Evolutionary conservation across 2,329 filamentous ascomycete species (phyloP).

Genomic region (Fusarium sp.): DNA sequence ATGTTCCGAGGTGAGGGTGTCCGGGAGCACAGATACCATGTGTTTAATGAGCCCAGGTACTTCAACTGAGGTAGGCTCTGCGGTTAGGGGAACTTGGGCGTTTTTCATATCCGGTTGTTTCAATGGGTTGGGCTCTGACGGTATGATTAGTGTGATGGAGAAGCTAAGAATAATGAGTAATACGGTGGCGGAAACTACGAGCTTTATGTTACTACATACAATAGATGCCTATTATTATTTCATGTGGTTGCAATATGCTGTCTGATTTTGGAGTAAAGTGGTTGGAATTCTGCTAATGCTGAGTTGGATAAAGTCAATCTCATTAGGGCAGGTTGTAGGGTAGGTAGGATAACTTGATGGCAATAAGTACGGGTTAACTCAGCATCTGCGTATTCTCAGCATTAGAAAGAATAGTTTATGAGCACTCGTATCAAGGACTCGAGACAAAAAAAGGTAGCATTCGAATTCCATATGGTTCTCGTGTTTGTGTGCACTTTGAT

Average conservation of each 20-base stretch:
- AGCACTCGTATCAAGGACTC: neutral
- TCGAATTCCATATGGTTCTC: constrained; percentile 5
- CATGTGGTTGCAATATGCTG: neutral
- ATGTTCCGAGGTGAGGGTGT: constrained; percentile 88
- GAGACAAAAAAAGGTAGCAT: neutral
- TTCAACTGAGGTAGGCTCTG: constrained; percentile 47
- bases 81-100: neutral
- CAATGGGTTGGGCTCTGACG: constrained; percentile 2
- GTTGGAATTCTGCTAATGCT: no score
- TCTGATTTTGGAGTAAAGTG: no score
- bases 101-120: constrained; percentile 11
- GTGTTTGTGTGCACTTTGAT: neutral
- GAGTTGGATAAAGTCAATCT: neutral
- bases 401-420: no score
- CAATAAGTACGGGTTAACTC: no score
- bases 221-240: constrained; percentile 14
- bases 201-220: constrained; percentile 27
- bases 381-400: no score
- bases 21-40: constrained; percentile 90
- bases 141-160: neutral
- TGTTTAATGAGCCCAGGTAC: constrained; percentile 91
- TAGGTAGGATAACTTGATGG: neutral
- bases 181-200: constrained; percentile 28
- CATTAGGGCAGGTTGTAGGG: neutral
- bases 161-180: constrained; percentile 10